Evolutionary conservation across 2,329 filamentous ascomycete species (phyloP).

Genomic region (Cadophora gregata): DNA sequence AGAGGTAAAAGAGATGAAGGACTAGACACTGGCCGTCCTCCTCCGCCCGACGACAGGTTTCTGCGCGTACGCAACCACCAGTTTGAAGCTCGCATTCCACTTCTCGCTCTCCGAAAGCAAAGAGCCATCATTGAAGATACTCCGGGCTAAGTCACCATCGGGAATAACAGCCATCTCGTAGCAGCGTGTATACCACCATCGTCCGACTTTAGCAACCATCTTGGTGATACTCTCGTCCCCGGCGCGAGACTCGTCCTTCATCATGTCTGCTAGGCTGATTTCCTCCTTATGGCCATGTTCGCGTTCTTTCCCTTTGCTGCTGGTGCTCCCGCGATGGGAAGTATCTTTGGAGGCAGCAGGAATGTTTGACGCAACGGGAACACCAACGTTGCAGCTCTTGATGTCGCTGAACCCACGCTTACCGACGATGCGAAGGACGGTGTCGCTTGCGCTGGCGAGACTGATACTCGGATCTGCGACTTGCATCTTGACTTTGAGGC

Average conservation of each 20-base stretch:
- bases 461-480: slow-evolving; percentile 63
- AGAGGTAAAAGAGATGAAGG: neutral
- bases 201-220: slow-evolving; percentile 88
- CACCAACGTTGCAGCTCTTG: slow-evolving; percentile 78
- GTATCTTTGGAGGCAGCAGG: slow-evolving; percentile 29
- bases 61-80: slow-evolving; percentile 82
- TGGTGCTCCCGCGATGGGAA: slow-evolving; percentile 25
- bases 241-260: slow-evolving; percentile 70
- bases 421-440: slow-evolving; percentile 70
- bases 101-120: slow-evolving; percentile 86
- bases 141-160: slow-evolving; percentile 53
- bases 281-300: slow-evolving; percentile 49
- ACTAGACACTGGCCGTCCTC: slow-evolving; percentile 40
- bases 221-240: slow-evolving; percentile 88
- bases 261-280: slow-evolving; percentile 71
- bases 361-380: slow-evolving; percentile 70
- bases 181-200: slow-evolving; percentile 96
- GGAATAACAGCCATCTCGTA: slow-evolving; percentile 73
- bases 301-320: slow-evolving; percentile 29
- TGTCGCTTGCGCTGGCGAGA: slow-evolving; percentile 64
- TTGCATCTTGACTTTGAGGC: slow-evolving; percentile 74
- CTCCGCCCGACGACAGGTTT: slow-evolving; percentile 41
- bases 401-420: slow-evolving; percentile 73
- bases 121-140: slow-evolving; percentile 80
- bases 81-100: slow-evolving; percentile 83